These are phyloP conservation scores for Raffaelea arxii DNA, from an alignment of 2,329 filamentous ascomycete species.

Conservation along the genomic window DNA sequence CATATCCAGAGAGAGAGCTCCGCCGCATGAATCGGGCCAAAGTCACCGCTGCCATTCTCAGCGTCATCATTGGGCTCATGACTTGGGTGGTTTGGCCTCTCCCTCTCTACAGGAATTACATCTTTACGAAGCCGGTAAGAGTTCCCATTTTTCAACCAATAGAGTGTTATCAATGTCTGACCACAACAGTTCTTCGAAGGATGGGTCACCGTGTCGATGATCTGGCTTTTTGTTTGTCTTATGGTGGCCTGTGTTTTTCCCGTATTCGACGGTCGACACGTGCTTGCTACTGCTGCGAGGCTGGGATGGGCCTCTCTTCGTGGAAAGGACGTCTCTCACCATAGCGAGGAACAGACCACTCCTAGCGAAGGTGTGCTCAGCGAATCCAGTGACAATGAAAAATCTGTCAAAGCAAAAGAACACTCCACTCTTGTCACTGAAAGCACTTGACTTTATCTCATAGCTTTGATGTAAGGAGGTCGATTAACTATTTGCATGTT, in stretches of 20 bases:
- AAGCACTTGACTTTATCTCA: too few species aligned
- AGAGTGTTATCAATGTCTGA: too few species aligned
- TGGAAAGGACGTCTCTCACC: not conserved
- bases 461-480: too few species aligned
- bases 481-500: too few species aligned
- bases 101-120: conserved; percentile 1
- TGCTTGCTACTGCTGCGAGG: not conserved
- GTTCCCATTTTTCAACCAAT: not conserved
- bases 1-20: conserved; percentile 1
- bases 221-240: not conserved
- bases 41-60: not conserved
- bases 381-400: not conserved
- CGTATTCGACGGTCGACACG: not conserved
- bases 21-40: conserved; percentile 1
- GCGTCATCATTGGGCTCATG: not conserved
- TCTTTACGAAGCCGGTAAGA: not conserved
- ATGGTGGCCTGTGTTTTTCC: not conserved
- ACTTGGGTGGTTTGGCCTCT: conserved; percentile 3
- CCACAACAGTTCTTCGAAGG: not conserved
- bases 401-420: not conserved
- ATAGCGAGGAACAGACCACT: not conserved
- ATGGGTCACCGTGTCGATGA: conserved; percentile 1
- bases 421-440: too few species aligned
- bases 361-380: not conserved
- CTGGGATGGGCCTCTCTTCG: not conserved